These are phyloP conservation scores for Agaricus blazei DNA, from an alignment of 768 basidiomycete genomes.

Conservation along the genomic window DNA sequence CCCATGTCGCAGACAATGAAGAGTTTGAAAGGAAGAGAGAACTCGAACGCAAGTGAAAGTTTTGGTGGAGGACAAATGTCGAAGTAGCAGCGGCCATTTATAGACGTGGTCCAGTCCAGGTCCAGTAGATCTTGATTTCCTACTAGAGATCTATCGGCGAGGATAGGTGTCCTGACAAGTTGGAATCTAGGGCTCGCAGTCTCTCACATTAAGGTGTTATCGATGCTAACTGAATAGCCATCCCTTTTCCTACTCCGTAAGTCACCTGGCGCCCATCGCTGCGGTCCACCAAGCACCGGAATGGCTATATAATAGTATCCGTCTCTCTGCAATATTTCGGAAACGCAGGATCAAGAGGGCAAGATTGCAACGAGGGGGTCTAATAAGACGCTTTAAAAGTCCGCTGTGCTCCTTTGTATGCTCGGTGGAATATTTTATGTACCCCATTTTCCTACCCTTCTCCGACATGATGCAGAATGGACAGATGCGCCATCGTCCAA, in stretches of 20 bases:
- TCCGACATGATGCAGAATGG: background rate
- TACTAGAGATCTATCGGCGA: constrained; percentile 35
- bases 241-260: constrained; percentile 11
- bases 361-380: constrained; percentile 8
- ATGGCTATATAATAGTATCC: constrained; percentile 7
- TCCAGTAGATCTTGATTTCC: constrained; percentile 69
- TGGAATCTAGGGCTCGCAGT: constrained; percentile 3
- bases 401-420: background rate
- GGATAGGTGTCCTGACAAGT: constrained; percentile 6
- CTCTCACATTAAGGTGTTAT: constrained; percentile 17
- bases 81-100: constrained; percentile 33
- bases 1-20: constrained; percentile 40
- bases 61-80: constrained; percentile 27
- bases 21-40: background rate
- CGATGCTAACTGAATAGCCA: constrained; percentile 17
- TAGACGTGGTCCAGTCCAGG: constrained; percentile 49
- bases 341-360: background rate
- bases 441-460: constrained; percentile 2
- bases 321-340: constrained; percentile 4
- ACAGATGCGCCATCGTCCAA: background rate
- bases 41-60: constrained; percentile 11
- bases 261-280: constrained; percentile 8
- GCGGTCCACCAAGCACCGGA: constrained; percentile 1
- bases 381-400: background rate
- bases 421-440: background rate